A percentile compares a stretch with the other conserved stretches of the same genome.
These are phyloP conservation scores for Cladophialophora carrionii DNA, from an alignment of 2,329 filamentous ascomycete genomes.

Conservation along the genomic window DNA sequence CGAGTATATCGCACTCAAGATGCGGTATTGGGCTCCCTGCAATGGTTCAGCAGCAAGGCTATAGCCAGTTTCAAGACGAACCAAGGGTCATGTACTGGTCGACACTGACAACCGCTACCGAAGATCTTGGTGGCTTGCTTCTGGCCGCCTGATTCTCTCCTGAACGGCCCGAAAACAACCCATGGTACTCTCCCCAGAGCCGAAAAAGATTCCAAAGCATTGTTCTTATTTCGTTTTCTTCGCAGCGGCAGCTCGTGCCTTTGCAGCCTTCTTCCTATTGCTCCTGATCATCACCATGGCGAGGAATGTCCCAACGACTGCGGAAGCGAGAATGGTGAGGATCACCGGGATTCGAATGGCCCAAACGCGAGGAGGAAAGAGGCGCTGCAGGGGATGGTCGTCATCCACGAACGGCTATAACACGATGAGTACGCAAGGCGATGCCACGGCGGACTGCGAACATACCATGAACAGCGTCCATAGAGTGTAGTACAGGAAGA, in stretches of 20 bases:
- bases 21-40: neutral
- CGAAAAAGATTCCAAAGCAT: neutral
- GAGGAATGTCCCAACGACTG: constrained; percentile 94
- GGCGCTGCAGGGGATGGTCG: constrained; percentile 86
- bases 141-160: neutral
- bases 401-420: constrained; percentile 92
- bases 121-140: neutral
- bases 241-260: constrained; percentile 74
- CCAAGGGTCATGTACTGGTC: neutral
- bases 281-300: constrained; percentile 98
- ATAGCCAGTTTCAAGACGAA: neutral
- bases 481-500: constrained; percentile 91
- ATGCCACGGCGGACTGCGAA: constrained; percentile 21
- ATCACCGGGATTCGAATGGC: constrained; percentile 98
- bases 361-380: constrained; percentile 98
- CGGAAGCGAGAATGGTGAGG: constrained; percentile 84
- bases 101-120: neutral
- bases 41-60: neutral
- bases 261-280: constrained; percentile 95
- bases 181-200: neutral
- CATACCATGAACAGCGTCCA: constrained; percentile 97
- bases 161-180: neutral
- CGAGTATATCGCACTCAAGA: neutral
- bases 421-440: constrained; percentile 14
- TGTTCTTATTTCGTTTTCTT: constrained; percentile 62